phyloP scores from a whole-genome alignment of 2,329 filamentous ascomycete genomes.

The Trichoderma hamatum region DNA sequence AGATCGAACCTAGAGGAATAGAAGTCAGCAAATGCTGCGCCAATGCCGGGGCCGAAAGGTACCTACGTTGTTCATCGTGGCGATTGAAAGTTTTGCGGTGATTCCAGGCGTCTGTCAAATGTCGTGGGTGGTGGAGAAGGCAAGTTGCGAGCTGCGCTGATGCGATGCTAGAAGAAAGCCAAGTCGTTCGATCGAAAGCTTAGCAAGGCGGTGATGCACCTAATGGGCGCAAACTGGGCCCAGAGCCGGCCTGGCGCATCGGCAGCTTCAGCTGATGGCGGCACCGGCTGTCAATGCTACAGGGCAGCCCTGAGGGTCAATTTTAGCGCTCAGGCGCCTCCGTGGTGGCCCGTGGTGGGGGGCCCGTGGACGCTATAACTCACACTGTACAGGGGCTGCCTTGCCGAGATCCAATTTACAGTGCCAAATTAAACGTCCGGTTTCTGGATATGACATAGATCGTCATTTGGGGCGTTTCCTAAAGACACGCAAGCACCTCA shows the following conservation, averaged over 20 bases:
- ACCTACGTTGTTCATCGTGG: conserved; percentile 28
- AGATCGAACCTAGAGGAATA: conserved; percentile 57
- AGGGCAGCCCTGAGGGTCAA: neutral
- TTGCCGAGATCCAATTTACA: conserved; percentile 16
- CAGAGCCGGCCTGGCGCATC: neutral
- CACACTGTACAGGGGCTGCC: conserved; percentile 21
- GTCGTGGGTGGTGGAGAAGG: conserved; percentile 8
- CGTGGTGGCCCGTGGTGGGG: neutral
- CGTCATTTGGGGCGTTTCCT: conserved; percentile 21
- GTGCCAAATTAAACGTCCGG: conserved; percentile 18
- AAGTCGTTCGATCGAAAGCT: conserved; percentile 22
- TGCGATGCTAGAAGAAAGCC: conserved; percentile 9
- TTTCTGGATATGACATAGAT: conserved; percentile 26
- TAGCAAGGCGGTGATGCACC: conserved; percentile 15
- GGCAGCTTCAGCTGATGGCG: conserved; percentile 6
- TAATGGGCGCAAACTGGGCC: conserved; percentile 4
- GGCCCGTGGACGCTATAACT: neutral
- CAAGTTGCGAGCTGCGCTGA: conserved; percentile 1
- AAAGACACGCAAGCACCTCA: conserved; percentile 27
- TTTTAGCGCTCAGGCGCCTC: conserved; percentile 18
- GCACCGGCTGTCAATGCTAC: neutral
- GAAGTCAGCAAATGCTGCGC: neutral
- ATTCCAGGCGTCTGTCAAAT: neutral
- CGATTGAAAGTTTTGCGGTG: neutral
- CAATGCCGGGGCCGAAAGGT: neutral